A percentile compares a stretch with the other conserved stretches of the same genome.
Conservation (phyloP, 345 rosid species). For the Durio zibethinus region DNA sequence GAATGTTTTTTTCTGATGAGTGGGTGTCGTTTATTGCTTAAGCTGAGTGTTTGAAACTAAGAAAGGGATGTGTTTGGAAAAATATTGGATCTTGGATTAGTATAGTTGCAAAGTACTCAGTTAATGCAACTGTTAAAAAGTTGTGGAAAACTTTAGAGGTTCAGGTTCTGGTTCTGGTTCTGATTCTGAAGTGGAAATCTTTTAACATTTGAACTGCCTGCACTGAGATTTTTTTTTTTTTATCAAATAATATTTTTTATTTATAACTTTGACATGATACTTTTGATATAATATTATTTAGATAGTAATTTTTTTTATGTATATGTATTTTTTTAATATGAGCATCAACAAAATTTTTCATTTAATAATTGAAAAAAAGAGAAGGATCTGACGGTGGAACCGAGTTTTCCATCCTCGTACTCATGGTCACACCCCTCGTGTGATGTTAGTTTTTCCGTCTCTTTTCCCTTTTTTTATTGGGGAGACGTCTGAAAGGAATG, state of each 20-base stretch:
- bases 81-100: not conserved
- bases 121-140: not conserved
- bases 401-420: not conserved
- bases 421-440: too few relatives aligned
- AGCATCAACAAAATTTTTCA: too few relatives aligned
- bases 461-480: not conserved
- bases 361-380: too few relatives aligned
- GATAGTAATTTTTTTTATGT: too few relatives aligned
- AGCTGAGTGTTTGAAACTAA: not conserved
- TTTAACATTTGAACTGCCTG: not conserved
- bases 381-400: too few relatives aligned
- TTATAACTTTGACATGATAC: too few relatives aligned
- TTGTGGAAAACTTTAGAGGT: not conserved
- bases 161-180: not conserved
- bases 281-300: too few relatives aligned
- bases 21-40: not conserved
- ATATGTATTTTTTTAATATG: too few relatives aligned
- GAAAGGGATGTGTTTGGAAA: not conserved
- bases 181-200: not conserved
- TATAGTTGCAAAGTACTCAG: too few relatives aligned
- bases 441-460: not conserved
- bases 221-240: too few relatives aligned
- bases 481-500: too few relatives aligned
- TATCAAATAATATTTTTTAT: too few relatives aligned
- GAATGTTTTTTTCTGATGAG: not conserved